Base-by-base conservation (phyloP, 2,329 filamentous ascomycete genomes). In the Gnomoniopsis smithogilvyi region DNA sequence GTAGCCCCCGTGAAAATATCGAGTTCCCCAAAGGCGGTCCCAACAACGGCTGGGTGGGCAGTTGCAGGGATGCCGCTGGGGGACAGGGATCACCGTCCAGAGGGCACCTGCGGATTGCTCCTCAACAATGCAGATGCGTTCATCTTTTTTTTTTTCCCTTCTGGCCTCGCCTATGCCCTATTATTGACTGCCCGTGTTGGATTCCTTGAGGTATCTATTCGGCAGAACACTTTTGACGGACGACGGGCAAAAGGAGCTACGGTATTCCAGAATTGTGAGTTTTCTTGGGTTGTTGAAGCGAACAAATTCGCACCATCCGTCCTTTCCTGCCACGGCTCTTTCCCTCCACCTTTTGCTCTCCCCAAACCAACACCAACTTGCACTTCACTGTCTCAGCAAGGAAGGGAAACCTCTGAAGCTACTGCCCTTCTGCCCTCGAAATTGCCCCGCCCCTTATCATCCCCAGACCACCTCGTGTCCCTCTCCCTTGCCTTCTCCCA, bases 91-190 rank as follows among this genome's bases (percentile, higher is more conserved):
- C 48, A 34, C 53, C 38, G 8, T 48, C 14, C 46, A 14, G 21
- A 38, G 36, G 45, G 34, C 33, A 43, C 41, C 45, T 38, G 54
- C 45, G 30, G 52, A 46, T 41, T 41, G 19, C 47, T 47, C 22
- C 54, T 56, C 54, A 56, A 56, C 54, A 56, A 56, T 56, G 54
- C 54, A 41, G 22, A 54, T 54, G 30, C 30, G 52, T 47, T 50
- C 46, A 45, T 56, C 46, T 41, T 43, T 56, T 54, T 54, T 48
- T 30, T 50, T 22, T n/a, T n/a, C n/a, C n/a, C n/a, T n/a, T 48
- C 26, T 30, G 26, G 26, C 26, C 26, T 30, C 8, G 26, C 26
- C 26, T 30, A 30, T 30, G 26, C 26, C 26, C 26, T 30, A 30
- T 10, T 47, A 21, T 21, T 47, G 41, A 30, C 26, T 30, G 26